Base-by-base conservation (phyloP, 83 land plant genomes). In the Larix sibirica region DNA sequence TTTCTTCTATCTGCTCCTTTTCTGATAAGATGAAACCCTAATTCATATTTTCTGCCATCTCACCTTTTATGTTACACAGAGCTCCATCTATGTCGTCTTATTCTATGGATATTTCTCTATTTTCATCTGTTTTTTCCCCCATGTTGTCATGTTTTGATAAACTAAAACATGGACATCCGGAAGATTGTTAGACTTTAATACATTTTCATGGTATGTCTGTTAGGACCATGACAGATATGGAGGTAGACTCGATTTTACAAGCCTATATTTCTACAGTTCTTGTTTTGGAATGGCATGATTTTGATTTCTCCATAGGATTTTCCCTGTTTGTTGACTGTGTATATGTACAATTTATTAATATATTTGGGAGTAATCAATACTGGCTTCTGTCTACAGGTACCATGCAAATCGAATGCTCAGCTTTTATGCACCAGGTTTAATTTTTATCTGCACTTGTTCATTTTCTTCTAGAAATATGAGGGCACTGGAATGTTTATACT, bases 391-490 rank as follows among this genome's bases (percentile, higher is more conserved):
- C 54, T 73, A 56, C 58, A 73, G 77, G 77, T 73, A 73, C 77
- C 77, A 73, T 44, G 77, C 77, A 21, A 73, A 73, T 73, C 77
- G 77, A 40, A 73, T 73, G 77, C 77, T 73, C 77, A 73, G 77
- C 54, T 73, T 73, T 73, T 73, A 36, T 44, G 77, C 77, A 44
- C 77, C 77, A 73, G 77, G 77, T 73, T 40, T 73, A 44, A 44
- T 10, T 73, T 73, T 42, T 73, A 73, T 44, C 24, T 40, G 42
- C 21, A 44, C 58, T 73, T 20, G 23, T 44, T 73, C 77, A 73
- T 73, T 50, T 50, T 73, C 77, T 9, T 40, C n/a, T 44, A 40
- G 38, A 18, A 38, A 42, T 20, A 21, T 50, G 9, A 44, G 42
- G 58, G 50, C 21, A 21, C 24, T 24, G 12, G 77, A 14, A 21